Percentiles rank a stretch among this genome's conserved stretches.
Evolutionary conservation across 1,139 yeast genomes (phyloP).

Genomic region (Yamadazyma taylorii): DNA sequence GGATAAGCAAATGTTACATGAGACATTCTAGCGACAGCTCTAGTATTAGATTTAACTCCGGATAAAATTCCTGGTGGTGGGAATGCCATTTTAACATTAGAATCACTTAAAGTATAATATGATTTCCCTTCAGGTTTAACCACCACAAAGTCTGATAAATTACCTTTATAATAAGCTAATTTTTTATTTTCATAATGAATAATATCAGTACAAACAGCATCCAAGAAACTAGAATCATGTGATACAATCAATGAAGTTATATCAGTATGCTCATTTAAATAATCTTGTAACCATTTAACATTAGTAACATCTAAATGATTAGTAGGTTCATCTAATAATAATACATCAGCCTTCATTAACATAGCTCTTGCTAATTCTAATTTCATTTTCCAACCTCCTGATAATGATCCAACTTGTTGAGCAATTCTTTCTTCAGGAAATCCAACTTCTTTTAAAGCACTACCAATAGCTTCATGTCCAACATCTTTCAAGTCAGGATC

Average conservation of each 20-base stretch:
- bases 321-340: constrained; percentile 96
- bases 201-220: constrained; percentile 93
- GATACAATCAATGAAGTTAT: constrained; percentile 95
- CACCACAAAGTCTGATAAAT: constrained; percentile 87
- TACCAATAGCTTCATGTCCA: constrained; percentile 66
- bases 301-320: constrained; percentile 95
- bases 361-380: constrained; percentile 97
- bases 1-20: constrained; percentile 89
- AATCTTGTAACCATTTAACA: constrained; percentile 92
- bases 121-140: constrained; percentile 95
- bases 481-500: constrained; percentile 77
- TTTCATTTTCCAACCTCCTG: constrained; percentile 99
- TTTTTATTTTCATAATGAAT: constrained; percentile 96
- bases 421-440: constrained; percentile 86
- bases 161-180: constrained; percentile 94
- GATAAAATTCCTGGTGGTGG: constrained; percentile 97
- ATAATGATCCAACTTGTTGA: constrained; percentile 89
- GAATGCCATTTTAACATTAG: constrained; percentile 94
- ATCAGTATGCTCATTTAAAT: constrained; percentile 74
- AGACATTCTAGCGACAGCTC: constrained; percentile 90
- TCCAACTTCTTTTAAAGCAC: constrained; percentile 81
- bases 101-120: constrained; percentile 91
- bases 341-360: constrained; percentile 95
- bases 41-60: constrained; percentile 92
- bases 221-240: constrained; percentile 96